phyloP scores from a whole-genome alignment of 208 protist species.

The Acanthamoeba quina region DNA sequence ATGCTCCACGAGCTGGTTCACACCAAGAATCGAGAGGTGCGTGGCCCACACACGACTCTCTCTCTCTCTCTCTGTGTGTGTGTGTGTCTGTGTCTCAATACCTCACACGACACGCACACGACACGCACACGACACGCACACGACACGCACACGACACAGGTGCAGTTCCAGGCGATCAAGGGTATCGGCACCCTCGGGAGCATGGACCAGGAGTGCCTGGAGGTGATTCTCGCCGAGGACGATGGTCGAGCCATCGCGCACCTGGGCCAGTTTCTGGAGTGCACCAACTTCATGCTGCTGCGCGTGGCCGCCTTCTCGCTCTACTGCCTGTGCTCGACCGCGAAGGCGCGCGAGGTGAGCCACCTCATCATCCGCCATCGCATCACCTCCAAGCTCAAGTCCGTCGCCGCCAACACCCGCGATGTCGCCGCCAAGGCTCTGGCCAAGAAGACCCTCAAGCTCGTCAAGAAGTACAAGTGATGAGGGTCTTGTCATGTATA shows the following conservation, averaged over 20 bases:
- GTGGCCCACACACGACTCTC: background rate
- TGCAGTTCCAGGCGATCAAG: conserved; percentile 66
- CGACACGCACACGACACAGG: background rate
- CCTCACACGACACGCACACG: background rate
- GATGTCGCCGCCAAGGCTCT: conserved; percentile 40
- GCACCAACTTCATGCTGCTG: conserved; percentile 63
- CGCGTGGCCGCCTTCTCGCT: conserved; percentile 65
- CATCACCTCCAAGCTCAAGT: conserved; percentile 7
- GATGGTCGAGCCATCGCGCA: conserved; percentile 8
- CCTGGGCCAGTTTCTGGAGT: conserved; percentile 40
- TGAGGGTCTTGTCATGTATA: background rate
- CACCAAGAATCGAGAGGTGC: conserved; percentile 57
- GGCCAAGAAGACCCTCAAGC: conserved; percentile 61
- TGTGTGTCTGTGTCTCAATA: too few relatives aligned
- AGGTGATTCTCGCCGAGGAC: conserved; percentile 28
- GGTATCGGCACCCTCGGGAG: conserved; percentile 39
- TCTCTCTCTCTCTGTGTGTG: too few relatives aligned
- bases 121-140: too few relatives aligned
- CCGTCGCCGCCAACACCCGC: background rate
- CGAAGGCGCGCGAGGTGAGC: conserved; percentile 42
- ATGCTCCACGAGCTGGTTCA: conserved; percentile 57
- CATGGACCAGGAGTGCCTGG: conserved; percentile 56
- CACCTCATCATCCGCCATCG: conserved; percentile 19
- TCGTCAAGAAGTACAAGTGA: conserved; percentile 55
- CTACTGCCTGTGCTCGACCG: conserved; percentile 44